Evolutionary conservation across 345 rosid species (phyloP).

Genomic region (Mercurialis annua): DNA sequence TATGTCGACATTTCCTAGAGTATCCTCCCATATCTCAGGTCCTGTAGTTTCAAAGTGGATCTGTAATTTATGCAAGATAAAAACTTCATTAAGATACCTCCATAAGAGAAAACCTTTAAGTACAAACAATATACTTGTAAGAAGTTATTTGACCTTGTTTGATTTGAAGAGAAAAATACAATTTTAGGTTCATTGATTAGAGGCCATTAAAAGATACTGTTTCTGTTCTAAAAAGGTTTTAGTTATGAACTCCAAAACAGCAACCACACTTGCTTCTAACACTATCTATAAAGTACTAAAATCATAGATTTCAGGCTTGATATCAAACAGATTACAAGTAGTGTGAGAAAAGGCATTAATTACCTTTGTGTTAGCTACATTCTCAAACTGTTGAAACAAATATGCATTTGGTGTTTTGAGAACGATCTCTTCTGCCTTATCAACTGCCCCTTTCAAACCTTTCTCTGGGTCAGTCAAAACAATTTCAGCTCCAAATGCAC

Average conservation of each 20-base stretch:
- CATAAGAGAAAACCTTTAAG: neutral
- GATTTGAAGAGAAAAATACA: too few species aligned
- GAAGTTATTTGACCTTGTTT: too few species aligned
- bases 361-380: slow-evolving; percentile 70
- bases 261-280: too few species aligned
- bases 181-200: too few species aligned
- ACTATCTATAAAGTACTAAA: too few species aligned
- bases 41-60: slow-evolving; percentile 90
- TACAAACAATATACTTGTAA: neutral
- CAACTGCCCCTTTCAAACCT: slow-evolving; percentile 81
- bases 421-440: slow-evolving; percentile 81
- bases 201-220: too few species aligned
- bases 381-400: slow-evolving; percentile 84
- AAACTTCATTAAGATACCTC: neutral
- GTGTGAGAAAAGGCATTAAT: neutral
- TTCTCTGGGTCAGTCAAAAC: slow-evolving; percentile 80
- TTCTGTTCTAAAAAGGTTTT: too few species aligned
- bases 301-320: too few species aligned
- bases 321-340: neutral
- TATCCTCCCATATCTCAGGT: slow-evolving; percentile 96
- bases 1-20: slow-evolving; percentile 64
- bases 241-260: too few species aligned
- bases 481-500: slow-evolving; percentile 84
- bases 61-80: slow-evolving; percentile 39
- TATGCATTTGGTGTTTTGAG: slow-evolving; percentile 59